Evolutionary conservation across 176 grass and related monocot genomes (phyloP), one percentile per base, ranked within the genome.

Genomic region (Hordeum marinum): DNA sequence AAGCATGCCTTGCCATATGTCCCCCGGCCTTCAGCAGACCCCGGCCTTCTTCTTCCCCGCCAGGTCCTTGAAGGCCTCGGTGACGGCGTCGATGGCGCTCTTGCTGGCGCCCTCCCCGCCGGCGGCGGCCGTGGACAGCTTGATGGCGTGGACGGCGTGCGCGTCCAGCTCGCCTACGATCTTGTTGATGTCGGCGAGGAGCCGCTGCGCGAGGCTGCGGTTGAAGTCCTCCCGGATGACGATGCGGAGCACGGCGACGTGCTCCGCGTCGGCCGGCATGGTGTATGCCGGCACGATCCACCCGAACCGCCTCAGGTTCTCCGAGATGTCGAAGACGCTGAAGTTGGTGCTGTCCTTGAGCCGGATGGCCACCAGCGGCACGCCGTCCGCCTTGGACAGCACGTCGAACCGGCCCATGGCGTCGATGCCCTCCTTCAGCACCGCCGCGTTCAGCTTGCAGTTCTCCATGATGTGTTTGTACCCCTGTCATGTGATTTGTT

Each of bases 201-300:
- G 93, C 25, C 93, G 90, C 69, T 97, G 92, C 0, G 83, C 88
- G 24, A 94, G 79, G 82, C 88, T 87, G 36, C 88, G 68, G 83
- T 88, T 85, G 24, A 94, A 94, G 85, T 97, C 94, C 85, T 97
- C 94, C 90, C 94, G 80, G 77, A 97, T 26, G 63, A 97, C 94
- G 21, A 94, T 84, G 65, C 92, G 89, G 70, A 97, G 94, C 18
- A 97, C 94, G 2, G 91, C 66, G 5, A 97, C 85, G 18, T 94
- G 92, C 62, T 92, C 70, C 1, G 90, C 94, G 64, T 97, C 37
- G 0, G 92, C 15, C 0, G 92, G 94, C 94, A 97, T 90, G 17
- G 92, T 97, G 90, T 94, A 97, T 2, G 94, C 92, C 1, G 92
- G 94, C 20, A 97, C 88, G 27, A 97, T 97, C 92, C 92, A 97